Conservation (phyloP, 2,329 filamentous ascomycete species). For the Tolypocladium album region DNA sequence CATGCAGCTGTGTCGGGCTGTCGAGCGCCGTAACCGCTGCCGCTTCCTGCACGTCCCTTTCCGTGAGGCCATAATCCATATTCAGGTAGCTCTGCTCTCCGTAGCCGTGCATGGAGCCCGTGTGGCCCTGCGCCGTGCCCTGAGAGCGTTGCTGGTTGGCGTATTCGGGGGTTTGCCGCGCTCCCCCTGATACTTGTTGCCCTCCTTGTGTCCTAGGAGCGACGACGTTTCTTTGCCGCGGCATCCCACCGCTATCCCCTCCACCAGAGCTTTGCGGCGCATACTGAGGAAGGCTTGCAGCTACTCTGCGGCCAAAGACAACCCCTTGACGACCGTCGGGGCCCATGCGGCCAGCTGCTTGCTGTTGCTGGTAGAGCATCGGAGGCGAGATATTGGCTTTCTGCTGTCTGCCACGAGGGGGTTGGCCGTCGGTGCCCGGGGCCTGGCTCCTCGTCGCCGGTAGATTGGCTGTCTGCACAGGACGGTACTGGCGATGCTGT, state of each 20-base stretch:
- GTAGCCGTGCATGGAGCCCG: slow-evolving; percentile 10
- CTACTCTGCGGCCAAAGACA: slow-evolving; percentile 4
- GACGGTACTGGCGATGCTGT: background rate
- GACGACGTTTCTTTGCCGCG: slow-evolving; percentile 4
- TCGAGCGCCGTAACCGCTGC: slow-evolving; percentile 7
- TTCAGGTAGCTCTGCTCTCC: slow-evolving; percentile 12
- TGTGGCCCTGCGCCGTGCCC: slow-evolving; percentile 5
- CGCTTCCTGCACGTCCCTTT: slow-evolving; percentile 9
- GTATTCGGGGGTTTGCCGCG: slow-evolving; percentile 5
- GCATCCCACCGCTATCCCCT: background rate
- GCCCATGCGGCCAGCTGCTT: slow-evolving; percentile 8
- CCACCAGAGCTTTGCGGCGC: slow-evolving; percentile 7
- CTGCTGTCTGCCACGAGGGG: background rate
- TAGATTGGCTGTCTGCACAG: background rate
- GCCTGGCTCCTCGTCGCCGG: slow-evolving; percentile 2
- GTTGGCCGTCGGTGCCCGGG: slow-evolving; percentile 2
- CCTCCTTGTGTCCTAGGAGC: slow-evolving; percentile 3
- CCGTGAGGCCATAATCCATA: slow-evolving; percentile 13
- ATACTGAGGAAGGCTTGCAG: slow-evolving; percentile 6
- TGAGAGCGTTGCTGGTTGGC: slow-evolving; percentile 6
- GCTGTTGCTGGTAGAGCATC: slow-evolving; percentile 6
- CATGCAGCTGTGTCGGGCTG: slow-evolving; percentile 10
- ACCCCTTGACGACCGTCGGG: slow-evolving; percentile 2
- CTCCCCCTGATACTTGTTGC: slow-evolving; percentile 1
- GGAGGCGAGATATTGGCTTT: slow-evolving; percentile 3